These are phyloP conservation scores for Elongisporangium anandrum DNA, from an alignment of 352 stramenopile genomes.

Conservation along the genomic window DNA sequence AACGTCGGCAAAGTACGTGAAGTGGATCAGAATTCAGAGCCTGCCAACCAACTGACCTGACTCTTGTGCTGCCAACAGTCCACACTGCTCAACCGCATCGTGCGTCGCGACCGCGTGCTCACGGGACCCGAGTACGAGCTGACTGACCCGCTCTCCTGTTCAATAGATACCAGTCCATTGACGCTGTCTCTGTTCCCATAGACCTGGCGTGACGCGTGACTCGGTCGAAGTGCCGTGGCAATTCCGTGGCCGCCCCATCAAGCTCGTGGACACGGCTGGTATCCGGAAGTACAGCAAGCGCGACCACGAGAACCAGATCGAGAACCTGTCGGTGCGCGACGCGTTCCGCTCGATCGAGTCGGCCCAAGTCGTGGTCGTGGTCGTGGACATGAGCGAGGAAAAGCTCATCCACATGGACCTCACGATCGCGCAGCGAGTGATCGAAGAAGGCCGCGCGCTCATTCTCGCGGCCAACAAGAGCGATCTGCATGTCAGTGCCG, in stretches of 20 bases:
- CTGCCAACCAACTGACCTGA: neutral
- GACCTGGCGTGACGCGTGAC: conserved; percentile 77
- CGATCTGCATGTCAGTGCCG: conserved; percentile 46
- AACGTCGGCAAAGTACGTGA: conserved; percentile 63
- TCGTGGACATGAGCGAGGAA: conserved; percentile 78
- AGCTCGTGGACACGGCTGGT: conserved; percentile 78
- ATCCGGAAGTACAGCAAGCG: conserved; percentile 85
- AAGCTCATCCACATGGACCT: conserved; percentile 86
- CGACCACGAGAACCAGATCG: conserved; percentile 79
- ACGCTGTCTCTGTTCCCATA: conserved; percentile 11
- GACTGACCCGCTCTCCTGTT: neutral
- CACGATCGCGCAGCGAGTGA: conserved; percentile 75
- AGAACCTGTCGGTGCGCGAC: conserved; percentile 81
- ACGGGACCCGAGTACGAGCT: conserved; percentile 73
- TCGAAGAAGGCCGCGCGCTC: conserved; percentile 72
- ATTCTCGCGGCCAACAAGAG: conserved; percentile 81
- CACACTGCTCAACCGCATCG: conserved; percentile 78
- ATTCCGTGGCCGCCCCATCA: conserved; percentile 68
- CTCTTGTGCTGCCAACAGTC: conserved; percentile 19
- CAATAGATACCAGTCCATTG: neutral
- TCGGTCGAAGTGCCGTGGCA: conserved; percentile 77
- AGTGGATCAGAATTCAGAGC: too few relatives aligned
- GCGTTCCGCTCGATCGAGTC: conserved; percentile 77
- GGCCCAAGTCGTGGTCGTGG: conserved; percentile 75
- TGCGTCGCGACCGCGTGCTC: conserved; percentile 75